Percentiles rank a stretch among this genome's conserved stretches.
Evolutionary conservation across 176 grass and related monocot species (phyloP).

Genomic region (Poa annua): DNA sequence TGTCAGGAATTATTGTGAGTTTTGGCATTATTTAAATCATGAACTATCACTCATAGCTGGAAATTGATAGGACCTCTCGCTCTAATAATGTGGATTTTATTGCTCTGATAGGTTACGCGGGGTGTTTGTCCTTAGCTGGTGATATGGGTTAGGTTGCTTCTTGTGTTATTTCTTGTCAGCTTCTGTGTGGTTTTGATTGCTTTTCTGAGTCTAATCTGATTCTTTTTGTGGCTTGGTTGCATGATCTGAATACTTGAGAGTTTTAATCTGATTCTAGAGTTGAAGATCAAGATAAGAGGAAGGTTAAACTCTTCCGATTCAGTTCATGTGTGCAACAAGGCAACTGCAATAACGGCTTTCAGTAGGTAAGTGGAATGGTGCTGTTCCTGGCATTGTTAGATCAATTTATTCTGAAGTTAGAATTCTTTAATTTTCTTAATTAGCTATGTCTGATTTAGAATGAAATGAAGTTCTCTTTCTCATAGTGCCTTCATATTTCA

Average conservation of each 20-base stretch:
- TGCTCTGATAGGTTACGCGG: slow-evolving; percentile 32
- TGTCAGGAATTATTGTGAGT: not conserved
- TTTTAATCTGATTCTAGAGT: slow-evolving; percentile 61
- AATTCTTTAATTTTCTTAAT: slow-evolving; percentile 4
- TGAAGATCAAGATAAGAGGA: slow-evolving; percentile 42
- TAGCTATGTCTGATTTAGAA: slow-evolving; percentile 22
- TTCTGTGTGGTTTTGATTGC: slow-evolving; percentile 19
- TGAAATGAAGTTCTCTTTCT: slow-evolving; percentile 17
- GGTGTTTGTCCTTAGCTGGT: slow-evolving; percentile 42
- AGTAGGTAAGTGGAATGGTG: slow-evolving; percentile 30
- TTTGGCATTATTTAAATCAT: slow-evolving; percentile 15
- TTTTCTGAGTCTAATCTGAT: slow-evolving; percentile 41
- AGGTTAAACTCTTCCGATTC: slow-evolving; percentile 33
- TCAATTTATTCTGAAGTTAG: slow-evolving; percentile 14
- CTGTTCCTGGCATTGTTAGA: slow-evolving; percentile 5
- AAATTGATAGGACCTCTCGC: slow-evolving; percentile 23
- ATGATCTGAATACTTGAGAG: slow-evolving; percentile 55
- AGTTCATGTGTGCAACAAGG: slow-evolving; percentile 30
- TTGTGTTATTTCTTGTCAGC: not conserved
- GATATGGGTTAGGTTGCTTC: slow-evolving; percentile 37
- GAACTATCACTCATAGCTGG: not conserved
- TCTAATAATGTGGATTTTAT: slow-evolving; percentile 35
- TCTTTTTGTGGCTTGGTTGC: slow-evolving; percentile 43
- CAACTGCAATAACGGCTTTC: slow-evolving; percentile 19
- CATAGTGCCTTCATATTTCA: not conserved